These are phyloP conservation scores for Sporothrix brasiliensis DNA, from an alignment of 2,329 filamentous ascomycete species.

Conservation along the genomic window DNA sequence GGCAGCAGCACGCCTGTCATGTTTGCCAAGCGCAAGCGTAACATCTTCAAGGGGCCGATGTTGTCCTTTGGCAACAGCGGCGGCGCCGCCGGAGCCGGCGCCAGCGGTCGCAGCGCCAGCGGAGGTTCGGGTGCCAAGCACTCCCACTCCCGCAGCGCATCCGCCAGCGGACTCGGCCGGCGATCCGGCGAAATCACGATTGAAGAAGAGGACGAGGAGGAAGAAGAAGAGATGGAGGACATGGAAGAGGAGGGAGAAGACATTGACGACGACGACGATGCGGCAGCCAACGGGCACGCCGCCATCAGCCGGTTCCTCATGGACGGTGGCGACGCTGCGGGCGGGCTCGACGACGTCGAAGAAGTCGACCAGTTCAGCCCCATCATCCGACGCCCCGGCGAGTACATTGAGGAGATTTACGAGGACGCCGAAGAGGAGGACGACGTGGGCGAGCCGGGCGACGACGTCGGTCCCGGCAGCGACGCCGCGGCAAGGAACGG, in stretches of 20 bases:
- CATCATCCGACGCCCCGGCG: slow-evolving; percentile 50
- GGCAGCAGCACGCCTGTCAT: slow-evolving; percentile 55
- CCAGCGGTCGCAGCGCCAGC: slow-evolving; percentile 34
- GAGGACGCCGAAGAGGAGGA: slow-evolving; percentile 42
- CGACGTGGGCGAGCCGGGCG: slow-evolving; percentile 12
- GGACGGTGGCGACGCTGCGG: slow-evolving; percentile 40
- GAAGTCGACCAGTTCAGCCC: slow-evolving; percentile 64
- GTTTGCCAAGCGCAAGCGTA: slow-evolving; percentile 81
- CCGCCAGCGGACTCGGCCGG: slow-evolving; percentile 64
- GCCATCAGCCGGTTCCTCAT: slow-evolving; percentile 29
- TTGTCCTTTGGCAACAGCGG: slow-evolving; percentile 55
- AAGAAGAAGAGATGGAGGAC: slow-evolving; percentile 47
- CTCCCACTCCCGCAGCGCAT: slow-evolving; percentile 59
- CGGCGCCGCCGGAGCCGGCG: slow-evolving; percentile 36
- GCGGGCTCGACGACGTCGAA: slow-evolving; percentile 49
- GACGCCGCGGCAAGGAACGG: neutral
- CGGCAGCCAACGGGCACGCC: neutral
- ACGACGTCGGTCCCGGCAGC: neutral
- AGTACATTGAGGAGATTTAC: slow-evolving; percentile 53
- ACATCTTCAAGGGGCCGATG: slow-evolving; percentile 79
- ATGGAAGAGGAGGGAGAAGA: slow-evolving; percentile 55
- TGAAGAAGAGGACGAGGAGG: slow-evolving; percentile 65
- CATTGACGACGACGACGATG: slow-evolving; percentile 42
- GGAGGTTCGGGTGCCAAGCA: slow-evolving; percentile 46
- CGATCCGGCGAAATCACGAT: slow-evolving; percentile 76